Base-by-base conservation (phyloP, 306 rosid species). In the Styphnolobium japonicum region DNA sequence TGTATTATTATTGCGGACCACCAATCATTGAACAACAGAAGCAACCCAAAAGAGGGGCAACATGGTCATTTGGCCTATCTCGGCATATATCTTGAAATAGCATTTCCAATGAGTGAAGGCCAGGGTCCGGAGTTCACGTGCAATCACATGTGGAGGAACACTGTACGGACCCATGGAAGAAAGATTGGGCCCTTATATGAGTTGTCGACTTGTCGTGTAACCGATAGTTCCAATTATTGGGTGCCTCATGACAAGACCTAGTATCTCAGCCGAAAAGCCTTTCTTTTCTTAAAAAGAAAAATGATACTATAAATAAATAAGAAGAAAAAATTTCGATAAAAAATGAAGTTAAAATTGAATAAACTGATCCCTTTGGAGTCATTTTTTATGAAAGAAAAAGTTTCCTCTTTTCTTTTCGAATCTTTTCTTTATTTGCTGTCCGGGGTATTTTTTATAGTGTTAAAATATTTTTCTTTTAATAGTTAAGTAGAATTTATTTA, bases 41-140 rank as follows among this genome's bases (percentile, higher is more conserved):
- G 42, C 18, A 56, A 23, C 39, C 56, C 25, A 55, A 39, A 53
- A 0, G 18, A 48, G 60, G 88, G 88, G 81, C 16, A 84, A 31
- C 71, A 43, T 25, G 15, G 90, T 86, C 81, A 80, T 78, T 85
- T 14, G 3, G 9, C 1, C 8, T 34, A 7, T 8, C 9, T 37
- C 7, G 7, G 42, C 3, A 1, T 6, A 1, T 37, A 37, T 37
- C 73, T 76, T 51, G 16, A 51, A 33, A 62, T 27, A 19, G 71
- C 37, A 76, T 21, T 60, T 53, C 0, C 2, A 7, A 10, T 5
- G 21, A 18, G n/a, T 31, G 64, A 53, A 45, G 52, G 51, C 8
- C 15, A 5, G 36, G 29, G 81, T 42, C 61, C 37, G 8, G 15
- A 66, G 52, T 75, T 85, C 94, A 92, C 92, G 90, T 88, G 94